Base-by-base conservation (phyloP, 495 filamentous ascomycete genomes). In the Bombardia bombarda region DNA sequence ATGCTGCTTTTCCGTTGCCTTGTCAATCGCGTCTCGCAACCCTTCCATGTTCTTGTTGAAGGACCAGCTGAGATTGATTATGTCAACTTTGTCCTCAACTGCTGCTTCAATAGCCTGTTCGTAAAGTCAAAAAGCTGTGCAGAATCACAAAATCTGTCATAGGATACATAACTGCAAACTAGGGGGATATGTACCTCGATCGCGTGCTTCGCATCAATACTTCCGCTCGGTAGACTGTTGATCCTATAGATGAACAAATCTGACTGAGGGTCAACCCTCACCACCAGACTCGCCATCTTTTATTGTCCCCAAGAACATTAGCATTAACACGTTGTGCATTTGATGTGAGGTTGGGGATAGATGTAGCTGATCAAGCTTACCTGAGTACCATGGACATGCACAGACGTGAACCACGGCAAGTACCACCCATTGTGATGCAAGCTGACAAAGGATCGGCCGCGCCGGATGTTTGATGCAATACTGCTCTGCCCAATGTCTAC, bases 51-150 rank as follows among this genome's bases (percentile, higher is more conserved):
- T 32, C 23, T 31, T 40, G 39, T 42, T 32, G 30, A 42, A 32
- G 22, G 39, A 32, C 39, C 39, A 42, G 39, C 39, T 42, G 39
- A 32, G 26, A 28, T 42, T 42, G 26, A 42, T 42, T 3, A 42
- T 2, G 18, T 42, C 39, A 6, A 42, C 39, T n/a, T 42, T n/a
- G 25, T 42, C 26, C 10, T 32, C 25, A 10, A 42, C 19, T 10
- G 39, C 39, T 12, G 25, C 39, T 22, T 42, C 26, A n/a, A 42
- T 42, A 13, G 39, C 39, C 38, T 40, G 25, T 12, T 18, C 7
- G 12, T 25, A 10, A 18, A 1, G 9, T 13, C 32, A 18, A n/a
- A n/a, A n/a, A n/a, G n/a, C n/a, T n/a, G n/a, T n/a, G n/a, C n/a
- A n/a, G n/a, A n/a, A n/a, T n/a, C n/a, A n/a, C n/a, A n/a, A n/a